Base-by-base conservation (phyloP, 257 asterid genomes). In the Coffea eugenioides region DNA sequence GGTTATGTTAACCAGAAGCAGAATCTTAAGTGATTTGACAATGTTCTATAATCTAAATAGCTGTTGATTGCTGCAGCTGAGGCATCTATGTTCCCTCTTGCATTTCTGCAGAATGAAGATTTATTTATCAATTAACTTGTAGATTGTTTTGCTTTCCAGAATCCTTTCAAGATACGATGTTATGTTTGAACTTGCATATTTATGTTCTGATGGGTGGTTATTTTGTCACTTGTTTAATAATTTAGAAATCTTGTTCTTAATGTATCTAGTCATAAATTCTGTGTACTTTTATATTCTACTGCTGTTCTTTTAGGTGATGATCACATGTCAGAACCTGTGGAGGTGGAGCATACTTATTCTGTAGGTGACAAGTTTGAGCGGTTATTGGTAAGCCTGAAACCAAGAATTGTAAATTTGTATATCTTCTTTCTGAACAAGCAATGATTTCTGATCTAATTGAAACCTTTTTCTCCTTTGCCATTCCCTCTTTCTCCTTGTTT, bases 351-450 rank as follows among this genome's bases (percentile, higher is more conserved):
- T 56, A 83, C 85, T 81, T 89, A 85, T 87, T 89, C 89, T 34
- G 88, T 81, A 80, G 88, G 72, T 88, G 84, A 91, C 81, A 88
- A 86, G 90, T 91, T 93, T 85, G 98, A 91, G 79, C 87, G 97
- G 79, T 87, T 93, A 77, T 80, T 95, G 97, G 99, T 95, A 89
- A 90, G 94, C 71, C 78, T 74, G 78, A 75, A 71, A 83, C 31
- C 76, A 73, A 57, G 82, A 31, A 65, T 62, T 74, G 79, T 34
- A 64, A 69, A 73, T 56, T 77, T 69, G 20, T 52, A 10, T 46
- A 77, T 74, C 71, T 54, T 71, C 54, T 27, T 80, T 69, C 31
- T 57, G 45, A 27, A 74, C 48, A 51, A 68, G 10, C 49, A 49
- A 11, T 31, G 14, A 62, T 73, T 31, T 15, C 59, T 74, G 45